Evolutionary conservation across 2,329 filamentous ascomycete genomes (phyloP).

Genomic region (Curvularia verruculosa): DNA sequence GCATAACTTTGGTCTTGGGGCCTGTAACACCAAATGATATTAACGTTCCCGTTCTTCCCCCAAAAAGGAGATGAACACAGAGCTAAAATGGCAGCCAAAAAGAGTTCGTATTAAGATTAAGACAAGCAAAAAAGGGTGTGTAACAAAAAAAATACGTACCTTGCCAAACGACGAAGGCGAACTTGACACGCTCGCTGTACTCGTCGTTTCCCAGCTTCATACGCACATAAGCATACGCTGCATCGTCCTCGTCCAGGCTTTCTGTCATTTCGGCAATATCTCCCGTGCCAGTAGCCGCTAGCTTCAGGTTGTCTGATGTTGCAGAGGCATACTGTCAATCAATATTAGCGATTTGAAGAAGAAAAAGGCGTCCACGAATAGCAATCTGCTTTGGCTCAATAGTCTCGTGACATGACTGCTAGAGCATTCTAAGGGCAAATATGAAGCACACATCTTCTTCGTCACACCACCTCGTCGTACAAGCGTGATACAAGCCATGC

Average conservation of each 20-base stretch:
- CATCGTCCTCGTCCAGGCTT: slow-evolving; percentile 63
- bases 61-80: not conserved
- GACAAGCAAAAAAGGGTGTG: not conserved
- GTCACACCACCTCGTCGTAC: not conserved
- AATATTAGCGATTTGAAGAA: not conserved
- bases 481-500: not conserved
- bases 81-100: not conserved
- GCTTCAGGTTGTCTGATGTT: slow-evolving; percentile 62
- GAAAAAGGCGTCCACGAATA: not conserved
- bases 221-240: slow-evolving; percentile 66
- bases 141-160: slow-evolving; percentile 52
- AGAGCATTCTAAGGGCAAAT: not conserved
- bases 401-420: not conserved
- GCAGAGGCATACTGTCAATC: slow-evolving; percentile 41
- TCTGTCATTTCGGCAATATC: slow-evolving; percentile 64
- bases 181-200: slow-evolving; percentile 72
- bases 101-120: not conserved
- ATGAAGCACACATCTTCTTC: not conserved
- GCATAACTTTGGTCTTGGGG: slow-evolving; percentile 67
- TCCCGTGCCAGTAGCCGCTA: slow-evolving; percentile 65
- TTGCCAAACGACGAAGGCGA: slow-evolving; percentile 71
- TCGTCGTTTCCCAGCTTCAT: slow-evolving; percentile 72
- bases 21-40: slow-evolving; percentile 22
- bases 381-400: not conserved
- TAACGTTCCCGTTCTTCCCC: not conserved